These are phyloP conservation scores for Polytrichum commune DNA, from an alignment of 225 moss, liverwort and hornwort genomes.

Conservation along the genomic window DNA sequence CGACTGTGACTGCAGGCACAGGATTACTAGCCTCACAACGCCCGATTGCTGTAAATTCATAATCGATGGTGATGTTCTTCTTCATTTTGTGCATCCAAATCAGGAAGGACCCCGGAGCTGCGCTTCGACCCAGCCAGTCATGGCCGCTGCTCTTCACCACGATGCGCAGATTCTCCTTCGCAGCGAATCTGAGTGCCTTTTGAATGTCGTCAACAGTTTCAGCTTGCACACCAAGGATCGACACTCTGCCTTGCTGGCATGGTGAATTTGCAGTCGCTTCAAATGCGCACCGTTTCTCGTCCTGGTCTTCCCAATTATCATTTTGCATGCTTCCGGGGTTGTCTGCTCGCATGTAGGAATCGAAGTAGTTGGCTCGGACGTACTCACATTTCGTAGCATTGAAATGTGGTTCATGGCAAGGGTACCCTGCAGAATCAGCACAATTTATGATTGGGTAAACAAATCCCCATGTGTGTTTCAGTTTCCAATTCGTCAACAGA, in stretches of 20 bases:
- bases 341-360: constrained; percentile 16
- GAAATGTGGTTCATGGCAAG: constrained; percentile 15
- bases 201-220: constrained; percentile 12
- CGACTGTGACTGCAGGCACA: constrained; percentile 6
- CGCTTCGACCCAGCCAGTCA: constrained; percentile 21
- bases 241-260: constrained; percentile 20
- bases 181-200: constrained; percentile 10
- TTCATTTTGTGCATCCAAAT: constrained; percentile 26
- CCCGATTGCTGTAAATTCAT: constrained; percentile 2
- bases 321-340: constrained; percentile 26
- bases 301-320: constrained; percentile 27
- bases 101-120: constrained; percentile 21
- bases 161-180: constrained; percentile 16
- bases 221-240: constrained; percentile 8
- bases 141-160: constrained; percentile 20
- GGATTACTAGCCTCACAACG: neutral
- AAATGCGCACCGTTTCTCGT: constrained; percentile 9
- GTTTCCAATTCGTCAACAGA: neutral
- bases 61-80: constrained; percentile 14
- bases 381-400: constrained; percentile 4
- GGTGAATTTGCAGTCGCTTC: neutral
- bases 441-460: neutral
- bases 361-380: constrained; percentile 10
- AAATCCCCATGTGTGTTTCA: neutral
- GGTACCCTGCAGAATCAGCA: constrained; percentile 4